These are phyloP conservation scores for Tricholoma sp. DNA, from an alignment of 768 basidiomycete genomes.

Conservation along the genomic window DNA sequence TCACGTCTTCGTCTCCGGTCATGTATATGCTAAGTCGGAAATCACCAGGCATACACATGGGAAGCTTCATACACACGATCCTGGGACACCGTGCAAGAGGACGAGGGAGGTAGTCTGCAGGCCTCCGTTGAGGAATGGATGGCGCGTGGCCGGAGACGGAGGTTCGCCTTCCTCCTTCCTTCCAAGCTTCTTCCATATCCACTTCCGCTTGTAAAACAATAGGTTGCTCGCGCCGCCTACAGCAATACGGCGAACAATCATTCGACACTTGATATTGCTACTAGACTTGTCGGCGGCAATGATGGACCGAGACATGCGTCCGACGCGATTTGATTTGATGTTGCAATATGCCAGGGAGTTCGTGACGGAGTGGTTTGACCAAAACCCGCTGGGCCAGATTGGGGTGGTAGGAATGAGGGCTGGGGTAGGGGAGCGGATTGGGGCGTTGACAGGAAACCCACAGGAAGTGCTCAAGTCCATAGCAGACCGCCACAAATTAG, in stretches of 20 bases:
- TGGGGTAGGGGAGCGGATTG: conserved; percentile 84
- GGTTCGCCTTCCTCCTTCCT: conserved; percentile 41
- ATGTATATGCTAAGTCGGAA: conserved; percentile 5
- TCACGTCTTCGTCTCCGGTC: not conserved
- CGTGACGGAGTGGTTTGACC: conserved; percentile 96
- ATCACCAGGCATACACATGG: conserved; percentile 87
- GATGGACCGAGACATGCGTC: conserved; percentile 95
- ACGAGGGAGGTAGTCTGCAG: conserved; percentile 88
- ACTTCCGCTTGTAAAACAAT: conserved; percentile 2
- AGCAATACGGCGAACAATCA: conserved; percentile 91
- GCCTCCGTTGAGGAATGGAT: conserved; percentile 86
- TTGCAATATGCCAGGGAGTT: conserved; percentile 91
- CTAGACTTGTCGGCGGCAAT: conserved; percentile 89
- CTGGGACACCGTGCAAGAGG: conserved; percentile 97
- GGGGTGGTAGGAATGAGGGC: conserved; percentile 91
- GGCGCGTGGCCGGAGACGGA: conserved; percentile 77
- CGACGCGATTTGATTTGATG: conserved; percentile 87
- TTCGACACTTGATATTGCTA: conserved; percentile 90
- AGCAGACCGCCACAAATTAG: conserved; percentile 80
- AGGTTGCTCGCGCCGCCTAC: conserved; percentile 79
- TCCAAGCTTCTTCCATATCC: not conserved
- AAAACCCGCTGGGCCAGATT: conserved; percentile 97
- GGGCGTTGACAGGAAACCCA: conserved; percentile 97
- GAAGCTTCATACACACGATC: conserved; percentile 91
- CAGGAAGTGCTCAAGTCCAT: conserved; percentile 91